Conservation (phyloP, 768 basidiomycete genomes). For the Lactifluus rugatus region DNA sequence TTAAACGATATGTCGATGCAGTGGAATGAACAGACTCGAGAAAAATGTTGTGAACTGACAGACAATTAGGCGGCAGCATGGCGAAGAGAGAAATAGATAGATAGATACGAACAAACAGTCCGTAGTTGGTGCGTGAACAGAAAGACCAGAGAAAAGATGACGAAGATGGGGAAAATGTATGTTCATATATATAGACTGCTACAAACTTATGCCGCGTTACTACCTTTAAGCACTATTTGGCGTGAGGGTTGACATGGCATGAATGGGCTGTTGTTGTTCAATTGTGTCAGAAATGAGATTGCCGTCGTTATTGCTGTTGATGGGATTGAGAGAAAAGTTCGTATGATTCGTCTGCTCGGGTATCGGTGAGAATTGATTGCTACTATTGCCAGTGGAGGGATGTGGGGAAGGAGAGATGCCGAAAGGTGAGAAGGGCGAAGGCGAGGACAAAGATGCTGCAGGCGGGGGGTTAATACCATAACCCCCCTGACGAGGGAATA, state of each 20-base stretch:
- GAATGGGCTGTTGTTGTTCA: conserved; percentile 19
- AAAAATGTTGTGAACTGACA: conserved; percentile 15
- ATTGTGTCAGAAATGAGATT: conserved; percentile 21
- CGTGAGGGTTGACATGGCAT: conserved; percentile 18
- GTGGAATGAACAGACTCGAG: conserved; percentile 13
- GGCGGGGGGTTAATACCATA: conserved; percentile 22
- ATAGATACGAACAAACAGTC: conserved; percentile 18
- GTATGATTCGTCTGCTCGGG: conserved; percentile 21
- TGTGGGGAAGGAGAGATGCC: conserved; percentile 28
- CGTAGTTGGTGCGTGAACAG: conserved; percentile 18
- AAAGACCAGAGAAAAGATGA: conserved; percentile 16
- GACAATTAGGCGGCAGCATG: conserved; percentile 16
- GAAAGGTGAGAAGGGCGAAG: conserved; percentile 29
- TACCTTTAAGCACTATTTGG: conserved; percentile 18
- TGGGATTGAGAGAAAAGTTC: conserved; percentile 18
- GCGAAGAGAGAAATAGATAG: conserved; percentile 12
- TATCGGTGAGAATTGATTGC: conserved; percentile 22
- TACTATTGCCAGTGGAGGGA: conserved; percentile 18
- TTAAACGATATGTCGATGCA: conserved; percentile 18
- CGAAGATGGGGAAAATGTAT: conserved; percentile 18
- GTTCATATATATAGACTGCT: conserved; percentile 23
- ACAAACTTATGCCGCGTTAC: conserved; percentile 18
- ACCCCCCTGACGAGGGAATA: conserved; percentile 22
- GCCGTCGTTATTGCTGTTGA: conserved; percentile 19
- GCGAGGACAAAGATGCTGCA: conserved; percentile 18